Base-by-base conservation (phyloP, 176 grass and related monocot species). In the Oryza glumipatula region DNA sequence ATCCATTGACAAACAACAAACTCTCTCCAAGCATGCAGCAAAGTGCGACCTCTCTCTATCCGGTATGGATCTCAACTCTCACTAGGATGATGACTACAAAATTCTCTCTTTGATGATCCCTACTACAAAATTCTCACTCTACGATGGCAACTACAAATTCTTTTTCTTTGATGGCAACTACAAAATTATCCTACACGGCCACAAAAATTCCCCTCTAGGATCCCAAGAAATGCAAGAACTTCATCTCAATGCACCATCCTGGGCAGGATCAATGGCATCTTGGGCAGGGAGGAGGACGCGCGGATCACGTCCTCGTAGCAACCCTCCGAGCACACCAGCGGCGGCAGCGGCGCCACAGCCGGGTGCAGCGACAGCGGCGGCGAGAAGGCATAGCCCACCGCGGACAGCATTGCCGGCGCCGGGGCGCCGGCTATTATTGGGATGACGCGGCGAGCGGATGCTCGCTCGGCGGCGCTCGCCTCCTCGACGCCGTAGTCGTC, bases 231-330 rank as follows among this genome's bases (percentile, higher is more conserved):
- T 67, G 46, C 6, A 22, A 76, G 72, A 22, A 64, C 14, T 16
- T 74, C 28, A 12, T 32, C 14, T 65, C 74, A 88, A 17, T 83
- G 80, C 30, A 83, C 86, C 86, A 88, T 83, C 44, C 86, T 73
- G n/a, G 33, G 66, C 66, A 88, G 15, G 11, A 23, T 78, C 43
- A 65, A 4, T 36, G 68, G 56, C 74, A 49, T 26, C 73, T 39
- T 76, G 43, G 66, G 19, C 41, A 83, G 22, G 56, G 74, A 77
- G 43, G 56, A 48, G 32, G 12, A 65, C 52, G 17, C 15, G 23
- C 54, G 74, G 80, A 83, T 83, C 33, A 49, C 33, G 17, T 19
- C 56, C 74, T 83, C 74, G 54, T 78, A 88, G 80, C 74, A 88
- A 16, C 67, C 80, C 21, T 63, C 58, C 8, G 58, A n/a, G 58